Conservation (phyloP, 2,329 filamentous ascomycete species). For the Beauveria sp. region DNA sequence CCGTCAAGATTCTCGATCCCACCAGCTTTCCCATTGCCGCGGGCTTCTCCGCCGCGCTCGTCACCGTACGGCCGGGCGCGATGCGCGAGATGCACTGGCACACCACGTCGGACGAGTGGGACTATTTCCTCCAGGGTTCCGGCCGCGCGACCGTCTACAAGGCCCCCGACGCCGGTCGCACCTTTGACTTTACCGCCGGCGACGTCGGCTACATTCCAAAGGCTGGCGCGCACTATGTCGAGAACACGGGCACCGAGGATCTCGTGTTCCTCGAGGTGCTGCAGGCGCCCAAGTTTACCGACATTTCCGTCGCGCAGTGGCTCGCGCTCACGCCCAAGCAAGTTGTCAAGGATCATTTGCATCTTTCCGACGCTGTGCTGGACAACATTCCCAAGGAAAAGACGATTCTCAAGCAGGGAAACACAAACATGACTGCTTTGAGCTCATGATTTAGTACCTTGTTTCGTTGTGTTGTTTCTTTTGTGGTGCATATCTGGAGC, state of each 20-base stretch:
- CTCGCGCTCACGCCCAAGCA: constrained; percentile 49
- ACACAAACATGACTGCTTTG: constrained; percentile 26
- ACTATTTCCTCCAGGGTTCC: constrained; percentile 49
- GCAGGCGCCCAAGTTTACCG: constrained; percentile 42
- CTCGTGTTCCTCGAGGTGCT: constrained; percentile 54
- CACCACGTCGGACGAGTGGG: constrained; percentile 52
- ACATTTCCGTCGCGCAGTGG: constrained; percentile 52
- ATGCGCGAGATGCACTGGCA: constrained; percentile 62
- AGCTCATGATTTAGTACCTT: not conserved
- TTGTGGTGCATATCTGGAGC: not conserved
- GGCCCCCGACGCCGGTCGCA: constrained; percentile 41
- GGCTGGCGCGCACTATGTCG: constrained; percentile 47
- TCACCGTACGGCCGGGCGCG: constrained; percentile 53
- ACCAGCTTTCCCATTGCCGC: constrained; percentile 48
- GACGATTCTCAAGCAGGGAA: constrained; percentile 34
- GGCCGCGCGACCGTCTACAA: constrained; percentile 49
- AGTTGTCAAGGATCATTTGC: constrained; percentile 50
- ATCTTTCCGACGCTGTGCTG: constrained; percentile 28
- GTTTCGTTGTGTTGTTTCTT: not conserved
- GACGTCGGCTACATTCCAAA: constrained; percentile 51
- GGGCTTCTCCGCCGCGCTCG: constrained; percentile 48
- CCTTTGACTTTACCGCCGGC: constrained; percentile 52
- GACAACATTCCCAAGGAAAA: constrained; percentile 32
- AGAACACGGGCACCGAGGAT: constrained; percentile 52
- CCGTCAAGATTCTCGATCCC: constrained; percentile 52